phyloP scores from a whole-genome alignment of 2,329 filamentous ascomycete species.

The Botrytis elliptica region DNA sequence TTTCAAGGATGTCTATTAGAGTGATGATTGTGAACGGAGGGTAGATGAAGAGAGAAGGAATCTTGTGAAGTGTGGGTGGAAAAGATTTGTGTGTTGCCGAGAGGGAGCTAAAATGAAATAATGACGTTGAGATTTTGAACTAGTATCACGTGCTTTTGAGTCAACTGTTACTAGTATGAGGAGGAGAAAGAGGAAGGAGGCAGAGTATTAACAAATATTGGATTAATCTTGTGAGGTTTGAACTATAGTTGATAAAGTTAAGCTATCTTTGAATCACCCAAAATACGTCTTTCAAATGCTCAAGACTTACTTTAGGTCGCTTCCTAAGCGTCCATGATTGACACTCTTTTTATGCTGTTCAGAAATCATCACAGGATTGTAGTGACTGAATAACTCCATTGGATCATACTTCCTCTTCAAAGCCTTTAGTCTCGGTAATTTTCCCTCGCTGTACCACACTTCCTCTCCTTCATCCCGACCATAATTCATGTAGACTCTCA shows the following conservation, averaged over 20 bases:
- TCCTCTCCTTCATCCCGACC: background rate
- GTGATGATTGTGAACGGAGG: background rate
- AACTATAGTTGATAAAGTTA: background rate
- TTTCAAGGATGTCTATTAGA: rapidly evolving
- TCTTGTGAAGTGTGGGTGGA: background rate
- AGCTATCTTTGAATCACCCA: background rate
- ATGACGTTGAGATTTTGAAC: background rate
- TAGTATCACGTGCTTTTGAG: background rate
- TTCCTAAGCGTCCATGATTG: background rate
- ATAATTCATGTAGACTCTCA: background rate
- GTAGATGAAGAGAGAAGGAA: background rate
- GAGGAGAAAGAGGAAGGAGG: background rate
- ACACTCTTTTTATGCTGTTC: background rate
- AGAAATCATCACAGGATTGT: background rate
- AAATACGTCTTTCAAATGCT: background rate
- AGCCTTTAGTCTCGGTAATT: background rate
- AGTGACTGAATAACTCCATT: background rate
- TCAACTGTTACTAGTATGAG: background rate
- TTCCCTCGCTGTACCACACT: background rate
- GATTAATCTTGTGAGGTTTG: background rate
- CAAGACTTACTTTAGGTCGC: background rate
- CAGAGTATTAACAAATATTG: rapidly evolving
- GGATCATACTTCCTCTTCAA: background rate
- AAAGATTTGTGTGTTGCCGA: background rate
- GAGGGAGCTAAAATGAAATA: background rate